These are phyloP conservation scores for Yamadazyma oceani DNA, from an alignment of 1,139 yeast species.

Conservation along the genomic window DNA sequence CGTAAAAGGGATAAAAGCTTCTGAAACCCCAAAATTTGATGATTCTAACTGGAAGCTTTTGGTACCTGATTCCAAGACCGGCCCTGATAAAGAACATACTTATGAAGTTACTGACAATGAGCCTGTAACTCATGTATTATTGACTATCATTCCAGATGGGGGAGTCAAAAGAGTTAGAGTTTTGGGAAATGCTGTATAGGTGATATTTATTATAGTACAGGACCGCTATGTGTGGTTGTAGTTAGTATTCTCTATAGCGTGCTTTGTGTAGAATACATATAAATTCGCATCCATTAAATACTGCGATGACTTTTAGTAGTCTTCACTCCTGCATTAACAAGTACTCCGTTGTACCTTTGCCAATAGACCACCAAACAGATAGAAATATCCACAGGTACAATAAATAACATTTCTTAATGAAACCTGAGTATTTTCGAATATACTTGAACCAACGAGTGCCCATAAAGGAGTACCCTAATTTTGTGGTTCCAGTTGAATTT, in stretches of 20 bases:
- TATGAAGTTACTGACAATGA: slow-evolving; percentile 36
- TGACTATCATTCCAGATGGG: slow-evolving; percentile 91
- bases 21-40: slow-evolving; percentile 30
- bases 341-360: too few relatives aligned
- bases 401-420: neutral
- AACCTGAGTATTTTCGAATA: slow-evolving; percentile 1
- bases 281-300: neutral
- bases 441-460: slow-evolving; percentile 16
- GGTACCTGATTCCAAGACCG: slow-evolving; percentile 70
- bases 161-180: slow-evolving; percentile 90
- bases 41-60: slow-evolving; percentile 59
- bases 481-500: slow-evolving; percentile 4
- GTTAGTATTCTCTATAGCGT: too few relatives aligned
- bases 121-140: slow-evolving; percentile 62
- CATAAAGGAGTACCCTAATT: slow-evolving; percentile 6
- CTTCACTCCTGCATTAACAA: too few relatives aligned
- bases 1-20: slow-evolving; percentile 49
- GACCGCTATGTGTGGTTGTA: too few relatives aligned
- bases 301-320: too few relatives aligned
- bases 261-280: too few relatives aligned
- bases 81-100: slow-evolving; percentile 76
- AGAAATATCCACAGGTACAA: too few relatives aligned
- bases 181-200: slow-evolving; percentile 52
- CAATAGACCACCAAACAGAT: too few relatives aligned
- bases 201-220: too few relatives aligned